A percentile compares a stretch with the other conserved stretches of the same genome.
phyloP scores from a whole-genome alignment of 345 rosid genomes.

The Pugionium cornutum region DNA sequence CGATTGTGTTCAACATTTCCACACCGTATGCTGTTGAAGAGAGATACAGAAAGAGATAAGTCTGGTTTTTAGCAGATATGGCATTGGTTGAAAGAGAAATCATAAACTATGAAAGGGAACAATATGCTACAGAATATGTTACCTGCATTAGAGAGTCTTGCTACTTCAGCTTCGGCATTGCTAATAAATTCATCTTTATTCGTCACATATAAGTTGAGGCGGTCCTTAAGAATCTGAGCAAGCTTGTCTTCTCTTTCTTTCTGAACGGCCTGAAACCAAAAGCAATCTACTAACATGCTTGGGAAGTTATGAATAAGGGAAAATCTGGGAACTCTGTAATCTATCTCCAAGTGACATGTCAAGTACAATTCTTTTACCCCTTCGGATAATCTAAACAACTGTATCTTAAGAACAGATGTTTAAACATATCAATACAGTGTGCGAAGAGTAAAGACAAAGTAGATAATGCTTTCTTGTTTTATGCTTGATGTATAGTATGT shows the following conservation, averaged over 20 bases:
- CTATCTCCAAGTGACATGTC: slow-evolving; percentile 11
- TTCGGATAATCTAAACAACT: slow-evolving; percentile 9
- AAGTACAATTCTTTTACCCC: neutral
- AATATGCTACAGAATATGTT: slow-evolving; percentile 24
- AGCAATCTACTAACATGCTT: slow-evolving; percentile 17
- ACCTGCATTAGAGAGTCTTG: slow-evolving; percentile 92
- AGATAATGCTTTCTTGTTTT: slow-evolving; percentile 10
- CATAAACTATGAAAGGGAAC: slow-evolving; percentile 9
- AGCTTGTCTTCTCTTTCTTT: slow-evolving; percentile 98
- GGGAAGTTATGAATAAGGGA: slow-evolving; percentile 9
- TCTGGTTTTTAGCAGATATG: neutral
- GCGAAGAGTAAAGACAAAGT: neutral
- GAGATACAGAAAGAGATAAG: slow-evolving; percentile 14
- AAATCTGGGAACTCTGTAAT: neutral
- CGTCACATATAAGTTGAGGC: slow-evolving; percentile 75
- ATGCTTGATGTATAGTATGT: slow-evolving; percentile 11
- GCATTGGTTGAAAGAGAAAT: slow-evolving; percentile 19
- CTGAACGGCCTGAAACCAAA: slow-evolving; percentile 70
- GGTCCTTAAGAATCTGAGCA: slow-evolving; percentile 63
- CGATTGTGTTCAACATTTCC: slow-evolving; percentile 93
- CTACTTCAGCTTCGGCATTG: slow-evolving; percentile 79
- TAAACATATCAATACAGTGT: slow-evolving; percentile 6
- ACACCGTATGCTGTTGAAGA: slow-evolving; percentile 80
- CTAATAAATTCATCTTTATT: slow-evolving; percentile 68
- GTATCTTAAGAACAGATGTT: neutral